phyloP scores from a whole-genome alignment of 129 eudicot genomes.

The Flaveria sonorensis region DNA sequence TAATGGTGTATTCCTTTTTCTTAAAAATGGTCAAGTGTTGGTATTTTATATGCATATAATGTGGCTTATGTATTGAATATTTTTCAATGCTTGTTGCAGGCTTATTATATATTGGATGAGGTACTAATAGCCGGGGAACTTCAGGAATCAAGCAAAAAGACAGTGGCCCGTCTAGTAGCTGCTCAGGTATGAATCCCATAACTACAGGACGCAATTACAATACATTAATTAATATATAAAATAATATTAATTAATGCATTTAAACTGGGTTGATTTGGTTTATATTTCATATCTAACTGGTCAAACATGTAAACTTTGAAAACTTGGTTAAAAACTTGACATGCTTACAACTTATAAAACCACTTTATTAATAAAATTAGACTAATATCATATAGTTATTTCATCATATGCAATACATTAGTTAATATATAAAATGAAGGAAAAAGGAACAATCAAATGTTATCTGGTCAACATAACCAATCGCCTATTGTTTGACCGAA shows the following conservation, averaged over 20 bases:
- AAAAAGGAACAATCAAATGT: constrained; percentile 8
- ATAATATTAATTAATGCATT: background rate
- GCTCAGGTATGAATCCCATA: constrained; percentile 55
- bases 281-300: background rate
- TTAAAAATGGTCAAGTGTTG: background rate
- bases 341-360: background rate
- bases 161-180: constrained; percentile 81
- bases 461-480: background rate
- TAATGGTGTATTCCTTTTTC: background rate
- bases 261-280: background rate
- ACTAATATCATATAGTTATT: background rate
- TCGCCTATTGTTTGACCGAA: background rate
- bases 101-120: constrained; percentile 92
- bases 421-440: background rate
- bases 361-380: background rate
- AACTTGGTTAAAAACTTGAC: background rate
- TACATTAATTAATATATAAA: background rate
- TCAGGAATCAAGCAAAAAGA: constrained; percentile 95
- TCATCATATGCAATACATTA: background rate
- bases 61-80: background rate
- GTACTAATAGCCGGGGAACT: constrained; percentile 93
- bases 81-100: constrained; percentile 46
- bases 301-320: background rate
- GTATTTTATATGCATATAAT: background rate
- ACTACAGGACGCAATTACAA: background rate